A percentile compares a stretch with the other conserved stretches of the same genome.
Evolutionary conservation across 139 green algal genomes (phyloP).

Genomic region (Chlamydomonas incerta): DNA sequence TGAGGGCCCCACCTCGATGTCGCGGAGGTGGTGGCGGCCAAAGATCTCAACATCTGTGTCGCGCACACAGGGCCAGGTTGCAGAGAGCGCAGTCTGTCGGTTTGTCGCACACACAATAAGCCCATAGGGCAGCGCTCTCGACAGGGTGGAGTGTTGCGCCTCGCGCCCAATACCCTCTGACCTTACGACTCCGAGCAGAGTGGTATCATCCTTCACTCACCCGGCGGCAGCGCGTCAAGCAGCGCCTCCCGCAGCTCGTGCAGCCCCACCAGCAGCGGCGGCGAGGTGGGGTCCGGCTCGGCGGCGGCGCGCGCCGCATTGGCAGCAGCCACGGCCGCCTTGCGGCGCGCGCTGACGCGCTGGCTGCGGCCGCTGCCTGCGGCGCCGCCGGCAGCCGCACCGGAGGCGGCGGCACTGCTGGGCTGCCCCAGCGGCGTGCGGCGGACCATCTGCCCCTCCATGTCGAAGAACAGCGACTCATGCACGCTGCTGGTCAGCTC

Average conservation of each 20-base stretch:
- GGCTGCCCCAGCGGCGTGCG: constrained; percentile 6
- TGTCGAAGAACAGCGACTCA: constrained; percentile 26
- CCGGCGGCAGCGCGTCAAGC: not conserved
- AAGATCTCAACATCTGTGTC: constrained; percentile 33
- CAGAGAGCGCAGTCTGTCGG: too few species aligned
- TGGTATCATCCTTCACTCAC: too few species aligned
- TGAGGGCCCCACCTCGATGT: not conserved
- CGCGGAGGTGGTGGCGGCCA: constrained; percentile 11
- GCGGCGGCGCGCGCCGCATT: not conserved
- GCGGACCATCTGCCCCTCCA: constrained; percentile 22
- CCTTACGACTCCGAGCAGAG: too few species aligned
- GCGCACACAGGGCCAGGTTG: too few species aligned
- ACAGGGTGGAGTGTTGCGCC: too few species aligned
- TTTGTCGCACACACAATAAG: too few species aligned
- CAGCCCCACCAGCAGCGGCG: constrained; percentile 20
- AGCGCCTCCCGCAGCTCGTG: constrained; percentile 37
- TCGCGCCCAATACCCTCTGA: too few species aligned
- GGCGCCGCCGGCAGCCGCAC: not conserved
- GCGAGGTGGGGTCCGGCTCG: not conserved
- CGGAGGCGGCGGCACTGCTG: not conserved
- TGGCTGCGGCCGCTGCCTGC: not conserved
- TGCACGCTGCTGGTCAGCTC: not conserved
- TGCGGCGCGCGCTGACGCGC: not conserved
- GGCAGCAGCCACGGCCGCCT: not conserved
- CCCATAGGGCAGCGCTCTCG: too few species aligned